phyloP scores from a whole-genome alignment of 495 filamentous ascomycete species.

The Mytilinidion resinicola region DNA sequence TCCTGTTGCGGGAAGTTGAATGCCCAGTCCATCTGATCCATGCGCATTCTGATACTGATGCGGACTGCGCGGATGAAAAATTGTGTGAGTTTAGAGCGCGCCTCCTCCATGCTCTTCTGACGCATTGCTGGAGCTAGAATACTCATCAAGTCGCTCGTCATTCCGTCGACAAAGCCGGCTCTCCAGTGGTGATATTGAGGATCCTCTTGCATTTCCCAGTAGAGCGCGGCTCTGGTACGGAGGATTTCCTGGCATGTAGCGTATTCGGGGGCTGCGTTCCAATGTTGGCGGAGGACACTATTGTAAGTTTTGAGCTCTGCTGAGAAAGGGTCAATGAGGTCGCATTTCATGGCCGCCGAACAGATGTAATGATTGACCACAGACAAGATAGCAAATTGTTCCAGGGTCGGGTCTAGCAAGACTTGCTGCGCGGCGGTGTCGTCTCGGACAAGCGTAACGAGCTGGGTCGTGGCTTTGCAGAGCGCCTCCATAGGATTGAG shows the following conservation, averaged over 20 bases:
- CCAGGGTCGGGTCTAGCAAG: too few relatives aligned
- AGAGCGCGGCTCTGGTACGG: background rate
- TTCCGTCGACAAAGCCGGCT: background rate
- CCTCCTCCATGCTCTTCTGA: background rate
- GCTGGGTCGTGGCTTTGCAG: too few relatives aligned
- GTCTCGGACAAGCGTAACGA: too few relatives aligned
- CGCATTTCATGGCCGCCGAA: too few relatives aligned
- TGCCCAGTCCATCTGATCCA: background rate
- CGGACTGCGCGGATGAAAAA: background rate
- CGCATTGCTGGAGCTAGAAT: background rate
- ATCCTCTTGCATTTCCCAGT: background rate
- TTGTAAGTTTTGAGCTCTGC: too few relatives aligned
- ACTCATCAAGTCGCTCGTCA: background rate
- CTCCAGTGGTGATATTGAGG: background rate
- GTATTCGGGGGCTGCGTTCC: background rate
- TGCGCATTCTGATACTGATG: background rate
- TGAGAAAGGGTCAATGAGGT: too few relatives aligned
- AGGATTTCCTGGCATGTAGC: background rate
- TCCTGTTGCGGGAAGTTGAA: background rate
- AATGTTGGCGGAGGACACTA: background rate
- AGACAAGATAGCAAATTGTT: too few relatives aligned
- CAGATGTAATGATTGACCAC: too few relatives aligned
- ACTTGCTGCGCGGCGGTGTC: too few relatives aligned
- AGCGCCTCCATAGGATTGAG: too few relatives aligned
- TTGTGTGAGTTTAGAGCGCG: background rate